These are phyloP conservation scores for sunflower (Helianthus annuus) DNA, from an alignment of 129 eudicot species.

Conservation along the genomic window HanXRQr2.0-SUNRISE NC_035438.2:8672085-8672584, in stretches of 20 bases:
- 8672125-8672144: slow-evolving; percentile 63
- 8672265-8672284: slow-evolving; percentile 87
- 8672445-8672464: not conserved
- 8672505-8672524: slow-evolving; percentile 1
- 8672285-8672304: slow-evolving; percentile 65
- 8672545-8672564: not conserved
- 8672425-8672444: slow-evolving; percentile 24
- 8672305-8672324: slow-evolving; percentile 73
- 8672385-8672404: slow-evolving; percentile 26
- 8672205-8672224: slow-evolving; percentile 40
- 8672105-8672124: slow-evolving; percentile 79
- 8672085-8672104: slow-evolving; percentile 96
- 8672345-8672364: slow-evolving; percentile 63
- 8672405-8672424: slow-evolving; percentile 36
- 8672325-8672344: slow-evolving; percentile 92
- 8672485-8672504: not conserved
- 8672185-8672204: slow-evolving; percentile 31
- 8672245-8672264: slow-evolving; percentile 71
- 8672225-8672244: slow-evolving; percentile 67
- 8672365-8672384: slow-evolving; percentile 85
- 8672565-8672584: not conserved
- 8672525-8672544: not conserved
- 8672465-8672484: not conserved
- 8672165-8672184: slow-evolving; percentile 41
- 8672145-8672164: slow-evolving; percentile 81